Base-by-base conservation (phyloP, 441 rosid species). In the Euphorbia corollata region DNA sequence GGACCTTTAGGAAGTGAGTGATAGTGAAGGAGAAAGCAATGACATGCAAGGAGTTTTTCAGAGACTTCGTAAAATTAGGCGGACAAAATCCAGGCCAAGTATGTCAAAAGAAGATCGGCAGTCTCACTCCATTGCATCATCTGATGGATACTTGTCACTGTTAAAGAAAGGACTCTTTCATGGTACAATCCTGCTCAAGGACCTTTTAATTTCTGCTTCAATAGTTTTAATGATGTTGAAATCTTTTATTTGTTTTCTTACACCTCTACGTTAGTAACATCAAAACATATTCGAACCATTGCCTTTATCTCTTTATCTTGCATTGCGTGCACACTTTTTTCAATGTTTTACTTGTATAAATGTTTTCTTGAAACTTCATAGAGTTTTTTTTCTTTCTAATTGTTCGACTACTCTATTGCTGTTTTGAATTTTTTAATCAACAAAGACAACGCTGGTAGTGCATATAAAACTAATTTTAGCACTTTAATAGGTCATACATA, bases 121-220 rank as follows among this genome's bases (percentile, higher is more conserved):
- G 71, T 71, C 85, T 64, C 77, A 66, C 61, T 73, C 84, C 60
- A 45, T 65, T 71, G 74, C 84, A 61, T 71, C 89, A 43, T 74
- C 63, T 68, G 88, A 83, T 79, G 96, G 92, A 69, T 96, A 92
- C 73, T 77, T 91, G 50, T 77, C 97, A 50, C 66, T 86, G 65
- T 76, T 96, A 83, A 92, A 83, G 82, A 82, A 74, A 75, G 83
- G 83, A 68, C 78, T 73, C 19, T 67, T 74, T 75, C 76, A 78
- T 70, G 96, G 99, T 96, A 89, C 68, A 39, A 56, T 16, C 61
- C 8, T 61, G 65, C 64, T 68, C 39, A 23, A 36, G 60, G 64
- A 57, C 61, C 56, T 67, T 69, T 43, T 23, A n/a, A 27, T 64
- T 19, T 32, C 59, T 51, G 34, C 30, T 57, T 22, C 16, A 56